A percentile compares a stretch with the other conserved stretches of the same genome.
Conservation (phyloP, 176 grass and related monocot genomes). For the Tillandsia leiboldiana region DNA sequence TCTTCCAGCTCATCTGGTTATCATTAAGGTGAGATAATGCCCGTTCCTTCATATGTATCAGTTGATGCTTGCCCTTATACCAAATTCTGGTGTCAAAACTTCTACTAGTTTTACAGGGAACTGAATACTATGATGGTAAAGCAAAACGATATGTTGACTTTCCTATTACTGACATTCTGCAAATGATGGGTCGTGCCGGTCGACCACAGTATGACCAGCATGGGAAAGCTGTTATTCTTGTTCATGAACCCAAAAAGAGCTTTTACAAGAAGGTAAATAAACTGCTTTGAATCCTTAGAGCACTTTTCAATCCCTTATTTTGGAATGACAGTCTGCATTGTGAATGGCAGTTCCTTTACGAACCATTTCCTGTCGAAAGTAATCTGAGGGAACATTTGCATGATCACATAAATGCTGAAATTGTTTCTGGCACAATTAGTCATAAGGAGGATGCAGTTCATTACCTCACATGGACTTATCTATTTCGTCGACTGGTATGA, state of each 20-base stretch:
- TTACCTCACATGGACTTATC: conserved; percentile 97
- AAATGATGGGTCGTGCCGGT: conserved; percentile 99
- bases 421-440: conserved; percentile 83
- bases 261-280: conserved; percentile 89
- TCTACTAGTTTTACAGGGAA: conserved; percentile 46
- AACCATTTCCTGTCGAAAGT: conserved; percentile 96
- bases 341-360: conserved; percentile 80
- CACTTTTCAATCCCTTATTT: conserved; percentile 11
- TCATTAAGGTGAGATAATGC: conserved; percentile 69
- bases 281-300: conserved; percentile 21
- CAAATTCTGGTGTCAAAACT: conserved; percentile 2
- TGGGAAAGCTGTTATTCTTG: conserved; percentile 99
- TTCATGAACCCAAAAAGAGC: conserved; percentile 99
- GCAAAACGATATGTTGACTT: conserved; percentile 97
- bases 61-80: neutral
- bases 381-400: conserved; percentile 92
- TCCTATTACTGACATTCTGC: conserved; percentile 94
- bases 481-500: conserved; percentile 86
- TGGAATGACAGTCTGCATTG: conserved; percentile 27
- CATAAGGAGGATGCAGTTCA: conserved; percentile 92
- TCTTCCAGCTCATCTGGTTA: conserved; percentile 93
- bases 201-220: conserved; percentile 94
- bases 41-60: conserved; percentile 8
- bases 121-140: conserved; percentile 94
- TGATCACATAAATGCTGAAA: conserved; percentile 96